Conservation (phyloP, 768 basidiomycete genomes). For the Calvatia gigantea region DNA sequence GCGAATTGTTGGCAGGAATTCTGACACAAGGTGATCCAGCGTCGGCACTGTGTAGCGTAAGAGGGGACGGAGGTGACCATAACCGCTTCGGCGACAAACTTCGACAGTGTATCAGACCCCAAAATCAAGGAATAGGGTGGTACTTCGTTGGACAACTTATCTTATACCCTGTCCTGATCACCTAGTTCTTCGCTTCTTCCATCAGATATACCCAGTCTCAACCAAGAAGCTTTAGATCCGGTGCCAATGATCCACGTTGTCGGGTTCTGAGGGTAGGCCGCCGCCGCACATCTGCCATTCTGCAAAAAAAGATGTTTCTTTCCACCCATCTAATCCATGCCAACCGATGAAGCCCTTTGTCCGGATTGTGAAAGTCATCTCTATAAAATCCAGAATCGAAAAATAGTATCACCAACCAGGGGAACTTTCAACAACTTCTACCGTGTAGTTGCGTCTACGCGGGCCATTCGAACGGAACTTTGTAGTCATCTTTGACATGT, state of each 20-base stretch:
- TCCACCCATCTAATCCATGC: background rate
- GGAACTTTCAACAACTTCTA: background rate
- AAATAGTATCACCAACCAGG: background rate
- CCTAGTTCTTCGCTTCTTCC: no score
- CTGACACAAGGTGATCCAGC: conserved; percentile 45
- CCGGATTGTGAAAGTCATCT: background rate
- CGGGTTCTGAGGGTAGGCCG: no score
- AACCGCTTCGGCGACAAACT: conserved; percentile 23
- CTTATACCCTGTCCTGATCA: no score
- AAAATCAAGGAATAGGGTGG: no score
- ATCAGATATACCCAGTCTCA: no score
- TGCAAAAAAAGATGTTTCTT: no score
- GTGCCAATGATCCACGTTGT: no score
- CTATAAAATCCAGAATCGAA: background rate
- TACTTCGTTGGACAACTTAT: no score
- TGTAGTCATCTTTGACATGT: background rate
- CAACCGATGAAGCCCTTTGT: background rate
- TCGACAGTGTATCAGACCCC: background rate
- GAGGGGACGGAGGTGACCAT: conserved; percentile 39
- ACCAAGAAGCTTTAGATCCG: no score
- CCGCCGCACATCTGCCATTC: no score
- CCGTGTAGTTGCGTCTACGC: background rate
- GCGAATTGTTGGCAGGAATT: conserved; percentile 40
- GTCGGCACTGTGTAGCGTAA: conserved; percentile 49
- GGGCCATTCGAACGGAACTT: background rate